Base-by-base conservation (phyloP, 495 filamentous ascomycete species). In the Tetracladium setigerum region DNA sequence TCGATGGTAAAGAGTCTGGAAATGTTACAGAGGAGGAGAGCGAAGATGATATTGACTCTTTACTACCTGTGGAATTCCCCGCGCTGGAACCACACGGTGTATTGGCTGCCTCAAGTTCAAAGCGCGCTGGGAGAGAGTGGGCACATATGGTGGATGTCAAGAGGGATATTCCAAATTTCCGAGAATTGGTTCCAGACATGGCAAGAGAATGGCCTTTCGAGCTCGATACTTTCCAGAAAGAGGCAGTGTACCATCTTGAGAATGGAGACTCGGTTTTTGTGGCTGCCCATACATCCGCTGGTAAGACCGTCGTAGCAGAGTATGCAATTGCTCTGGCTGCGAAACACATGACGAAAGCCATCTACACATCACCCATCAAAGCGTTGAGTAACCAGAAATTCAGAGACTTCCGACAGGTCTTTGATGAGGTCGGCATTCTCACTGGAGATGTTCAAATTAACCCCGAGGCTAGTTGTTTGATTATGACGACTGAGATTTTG, bases 341-440 rank as follows among this genome's bases (percentile, higher is more conserved):
- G 5, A 94, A 89, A 56, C 92, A 97, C 62, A 97, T 96, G 92
- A 98, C 92, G 22, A 98, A 98, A 61, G 90, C 92, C 24, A 96
- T 98, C 53, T 98, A 98, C 63, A 98, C 92, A 1, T 98, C 92
- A 5, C 92, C 92, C 2, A 98, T 98, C 70, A 98, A 98, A 69
- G 92, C 92, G 2, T 73, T 98, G 47, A 96, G 90, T 65, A 98
- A 98, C 61, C 92, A 98, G 62, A 98, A 98, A 63, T 98, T 96
- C 63, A 78, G 92, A 45, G 92, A 98, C 62, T 98, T 98, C 62
- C 74, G 89, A 30, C 75, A 83, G 33, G 77, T 72, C 0, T 97
- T 98, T 53, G 87, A 92, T 44, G 94, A 97, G 61, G 92, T 98
- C 24, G 92, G 92, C 30, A 98, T 98, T 57, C 64, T 98, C 49